Conservation (phyloP, 495 filamentous ascomycete genomes). For the Neurospora tetrasperma region DNA sequence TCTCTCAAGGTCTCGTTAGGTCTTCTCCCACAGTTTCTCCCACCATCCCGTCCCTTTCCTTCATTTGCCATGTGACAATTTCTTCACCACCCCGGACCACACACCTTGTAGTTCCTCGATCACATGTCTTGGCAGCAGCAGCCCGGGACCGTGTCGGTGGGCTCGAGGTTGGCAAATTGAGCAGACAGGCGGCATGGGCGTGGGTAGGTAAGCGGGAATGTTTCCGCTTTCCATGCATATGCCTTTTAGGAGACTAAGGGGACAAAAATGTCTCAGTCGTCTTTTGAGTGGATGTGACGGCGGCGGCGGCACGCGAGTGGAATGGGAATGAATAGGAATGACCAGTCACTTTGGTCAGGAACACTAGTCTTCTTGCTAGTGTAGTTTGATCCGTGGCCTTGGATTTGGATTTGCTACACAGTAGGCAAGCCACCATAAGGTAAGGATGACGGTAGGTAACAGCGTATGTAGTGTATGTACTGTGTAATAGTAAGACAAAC, state of each 20-base stretch:
- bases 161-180: not conserved
- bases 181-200: not conserved
- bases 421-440: too few species aligned
- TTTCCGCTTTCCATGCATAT: not conserved
- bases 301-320: not conserved
- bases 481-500: not conserved
- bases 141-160: not conserved
- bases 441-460: not conserved
- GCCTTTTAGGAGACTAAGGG: not conserved
- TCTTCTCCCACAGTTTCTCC: not conserved
- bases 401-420: not conserved
- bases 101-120: not conserved
- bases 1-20: not conserved
- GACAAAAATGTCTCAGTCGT: not conserved
- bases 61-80: not conserved
- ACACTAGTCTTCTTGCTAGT: not conserved
- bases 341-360: not conserved
- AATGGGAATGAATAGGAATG: not conserved
- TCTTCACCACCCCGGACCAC: not conserved
- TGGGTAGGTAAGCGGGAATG: not conserved
- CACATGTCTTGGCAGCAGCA: not conserved
- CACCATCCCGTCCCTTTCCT: not conserved
- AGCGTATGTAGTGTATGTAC: not conserved
- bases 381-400: not conserved
- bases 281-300: not conserved